These are phyloP conservation scores for Globisporangium polare DNA, from an alignment of 352 stramenopile genomes.

Conservation along the genomic window DNA sequence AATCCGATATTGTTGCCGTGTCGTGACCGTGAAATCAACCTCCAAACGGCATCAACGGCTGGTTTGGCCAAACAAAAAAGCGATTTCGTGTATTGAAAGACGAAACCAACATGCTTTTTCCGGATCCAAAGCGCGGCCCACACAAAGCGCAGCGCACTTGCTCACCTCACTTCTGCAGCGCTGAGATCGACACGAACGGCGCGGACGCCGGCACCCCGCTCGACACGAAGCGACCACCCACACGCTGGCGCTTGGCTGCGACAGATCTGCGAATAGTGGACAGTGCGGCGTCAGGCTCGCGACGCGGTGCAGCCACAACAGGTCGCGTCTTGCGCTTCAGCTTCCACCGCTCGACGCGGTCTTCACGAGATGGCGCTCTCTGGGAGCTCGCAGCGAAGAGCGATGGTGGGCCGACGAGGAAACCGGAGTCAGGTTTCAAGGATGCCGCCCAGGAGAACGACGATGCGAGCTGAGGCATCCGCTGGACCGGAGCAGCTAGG, in stretches of 20 bases:
- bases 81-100: too few relatives aligned
- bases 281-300: background rate
- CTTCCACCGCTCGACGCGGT: constrained; percentile 3
- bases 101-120: too few relatives aligned
- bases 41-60: too few relatives aligned
- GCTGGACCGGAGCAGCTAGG: background rate
- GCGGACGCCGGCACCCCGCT: background rate
- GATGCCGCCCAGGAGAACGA: background rate
- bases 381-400: background rate
- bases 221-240: background rate
- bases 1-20: too few relatives aligned
- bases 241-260: background rate
- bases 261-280: background rate
- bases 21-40: too few relatives aligned
- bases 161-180: background rate
- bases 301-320: background rate
- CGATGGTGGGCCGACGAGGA: background rate
- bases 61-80: too few relatives aligned
- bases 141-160: background rate
- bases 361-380: background rate
- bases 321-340: background rate
- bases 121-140: too few relatives aligned
- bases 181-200: background rate
- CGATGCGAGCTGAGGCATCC: background rate
- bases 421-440: background rate